Evolutionary conservation across 495 filamentous ascomycete species (phyloP).

Genomic region (Penicillium simplicissimum): DNA sequence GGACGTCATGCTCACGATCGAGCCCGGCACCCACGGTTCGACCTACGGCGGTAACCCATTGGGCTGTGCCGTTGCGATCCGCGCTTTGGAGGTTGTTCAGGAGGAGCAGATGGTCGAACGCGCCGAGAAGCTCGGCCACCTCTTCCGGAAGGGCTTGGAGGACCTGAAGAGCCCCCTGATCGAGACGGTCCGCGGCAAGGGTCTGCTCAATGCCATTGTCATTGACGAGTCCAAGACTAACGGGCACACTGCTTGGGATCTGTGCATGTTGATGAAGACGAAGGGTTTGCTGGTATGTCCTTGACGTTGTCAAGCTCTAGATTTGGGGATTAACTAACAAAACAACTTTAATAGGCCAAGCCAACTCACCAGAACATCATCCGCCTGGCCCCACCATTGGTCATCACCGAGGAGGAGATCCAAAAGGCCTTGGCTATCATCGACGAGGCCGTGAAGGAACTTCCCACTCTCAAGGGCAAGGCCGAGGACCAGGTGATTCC

Average conservation of each 20-base stretch:
- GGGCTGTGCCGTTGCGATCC: slow-evolving; percentile 94
- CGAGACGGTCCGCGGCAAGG: slow-evolving; percentile 84
- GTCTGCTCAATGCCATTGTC: slow-evolving; percentile 92
- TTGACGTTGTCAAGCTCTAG: neutral
- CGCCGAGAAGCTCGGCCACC: slow-evolving; percentile 74
- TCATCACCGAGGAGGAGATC: slow-evolving; percentile 59
- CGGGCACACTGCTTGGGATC: slow-evolving; percentile 92
- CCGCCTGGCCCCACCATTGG: slow-evolving; percentile 56
- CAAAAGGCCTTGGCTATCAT: slow-evolving; percentile 52
- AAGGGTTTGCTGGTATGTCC: slow-evolving; percentile 85
- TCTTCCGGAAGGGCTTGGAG: slow-evolving; percentile 79
- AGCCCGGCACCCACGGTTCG: slow-evolving; percentile 94
- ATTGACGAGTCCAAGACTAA: slow-evolving; percentile 88
- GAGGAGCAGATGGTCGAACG: slow-evolving; percentile 86
- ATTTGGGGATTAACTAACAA: slow-evolving; percentile 29
- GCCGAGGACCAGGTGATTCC: slow-evolving; percentile 50
- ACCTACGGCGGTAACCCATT: slow-evolving; percentile 98
- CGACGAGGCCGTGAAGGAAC: slow-evolving; percentile 47
- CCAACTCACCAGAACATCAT: slow-evolving; percentile 98
- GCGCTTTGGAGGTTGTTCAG: slow-evolving; percentile 89
- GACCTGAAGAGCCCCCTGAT: slow-evolving; percentile 77
- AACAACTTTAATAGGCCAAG: slow-evolving; percentile 68
- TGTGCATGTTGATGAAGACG: slow-evolving; percentile 92
- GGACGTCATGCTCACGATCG: slow-evolving; percentile 95
- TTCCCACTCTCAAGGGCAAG: slow-evolving; percentile 50